Evolutionary conservation across 2,329 filamentous ascomycete species (phyloP), one percentile per base, ranked within the genome.

Genomic region (Penicillium polonicum): DNA sequence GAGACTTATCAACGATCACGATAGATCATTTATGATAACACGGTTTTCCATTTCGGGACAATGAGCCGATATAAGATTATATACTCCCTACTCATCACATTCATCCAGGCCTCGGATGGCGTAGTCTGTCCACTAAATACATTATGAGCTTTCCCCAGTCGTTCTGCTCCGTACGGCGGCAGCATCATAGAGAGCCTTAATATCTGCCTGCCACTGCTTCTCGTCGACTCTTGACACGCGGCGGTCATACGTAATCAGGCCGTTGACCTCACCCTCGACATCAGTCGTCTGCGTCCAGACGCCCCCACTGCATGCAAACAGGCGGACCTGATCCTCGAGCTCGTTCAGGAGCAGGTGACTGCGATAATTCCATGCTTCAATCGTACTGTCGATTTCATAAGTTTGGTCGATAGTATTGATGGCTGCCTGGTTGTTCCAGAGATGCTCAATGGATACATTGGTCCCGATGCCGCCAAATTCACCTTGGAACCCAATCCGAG

Each of bases 241-340:
- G 1, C 88, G 82, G 69, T 90, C 87, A 64, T 89, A 89, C 0
- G 87, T 89, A 63, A 89, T 70, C 56, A 91, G 75, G 0, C 88
- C 88, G 63, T 90, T 91, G 9, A 90, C 85, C 69, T 90, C 88
- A 5, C 87, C 88, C 69, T 90, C 88, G 0, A 90, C 88, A 64
- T 90, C 88, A 0, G 85, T 88, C 0, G 87, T 90, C 76, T 90
- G 88, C 0, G 88, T 90, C 82, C 86, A 90, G 0, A 90, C 82
- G 12, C 82, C 88, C 0, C 84, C 88, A 35, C 83, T 88, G 73
- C 88, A 90, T 0, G 83, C 79, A 55, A 80, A 89, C 12, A 73
- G 73, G 57, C 83, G 78, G 13, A 79, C 71, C 58, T 84, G 82
- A 2, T 80, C 78, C 13, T 69, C 66, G 3, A 84, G 70, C 57